Evolutionary conservation across 495 filamentous ascomycete genomes (phyloP), one percentile per base, ranked within the genome.

Genomic region (Aspergillus nanangensis): DNA sequence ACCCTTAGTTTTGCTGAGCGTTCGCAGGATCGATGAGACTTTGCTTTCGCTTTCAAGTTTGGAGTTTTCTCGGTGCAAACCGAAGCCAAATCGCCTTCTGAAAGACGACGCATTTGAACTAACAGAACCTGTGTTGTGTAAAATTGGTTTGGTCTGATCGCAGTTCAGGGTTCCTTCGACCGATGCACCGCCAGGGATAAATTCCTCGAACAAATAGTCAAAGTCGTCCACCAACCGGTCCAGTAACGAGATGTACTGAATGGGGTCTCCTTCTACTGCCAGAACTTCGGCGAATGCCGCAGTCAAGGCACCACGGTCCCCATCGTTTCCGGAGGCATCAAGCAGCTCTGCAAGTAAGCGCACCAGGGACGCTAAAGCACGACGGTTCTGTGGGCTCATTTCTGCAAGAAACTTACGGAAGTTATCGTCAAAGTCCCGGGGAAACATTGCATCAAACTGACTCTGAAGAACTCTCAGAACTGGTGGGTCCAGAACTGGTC

Each of bases 171-270:
- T 67, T 3, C 65, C 68, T 61, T 75, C 63, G 25, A 71, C 41
- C 20, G 70, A 58, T 46, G 62, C 53, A 5, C 68, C 67, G 7
- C 67, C 70, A 22, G 78, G 77, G 27, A 72, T 64, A 19, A 74
- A 79, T 51, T 87, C 84, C 31, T 87, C 86, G 53, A 97, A 96
- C 15, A 97, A 79, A 44, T 76, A 79, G 35, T 96, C 90, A 54
- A 85, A 87, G 55, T 97, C 93, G 45, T 96, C 91, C 1, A 97
- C 90, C 14, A 98, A 68, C 38, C 90, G 83, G 70, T 98, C 93
- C 32, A 98, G 70, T 4, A 98, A 73, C 23, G 90, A 90, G 51
- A 98, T 89, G 57, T 90, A 93, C 38, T 91, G 78, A 47, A 87
- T 83, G 8, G 91, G 80, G 51, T 80, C 81, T 8, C 83, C 84